phyloP scores from a whole-genome alignment of 805 yeast genomes.

The Schwanniomyces vanrijiae region DNA sequence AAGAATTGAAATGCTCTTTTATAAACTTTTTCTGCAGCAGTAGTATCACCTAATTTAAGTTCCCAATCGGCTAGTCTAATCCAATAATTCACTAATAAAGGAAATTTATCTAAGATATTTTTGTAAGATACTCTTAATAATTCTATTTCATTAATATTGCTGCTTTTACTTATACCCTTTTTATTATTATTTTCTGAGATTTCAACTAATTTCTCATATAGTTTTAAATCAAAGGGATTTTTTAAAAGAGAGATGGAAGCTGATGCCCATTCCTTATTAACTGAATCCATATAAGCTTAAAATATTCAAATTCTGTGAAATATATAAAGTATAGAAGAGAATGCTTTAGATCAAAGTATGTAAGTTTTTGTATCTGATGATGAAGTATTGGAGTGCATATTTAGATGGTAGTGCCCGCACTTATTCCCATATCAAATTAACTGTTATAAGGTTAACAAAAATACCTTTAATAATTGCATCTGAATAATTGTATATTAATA shows the following conservation, averaged over 20 bases:
- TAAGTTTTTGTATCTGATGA: too few species aligned
- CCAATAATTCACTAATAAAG: conserved; percentile 57
- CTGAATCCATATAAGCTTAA: not conserved
- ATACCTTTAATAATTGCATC: too few species aligned
- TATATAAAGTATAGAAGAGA: too few species aligned
- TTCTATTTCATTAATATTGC: conserved; percentile 26
- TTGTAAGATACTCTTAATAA: conserved; percentile 40
- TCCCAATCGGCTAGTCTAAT: conserved; percentile 51
- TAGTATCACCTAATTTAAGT: conserved; percentile 44
- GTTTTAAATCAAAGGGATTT: conserved; percentile 33
- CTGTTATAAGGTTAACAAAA: too few species aligned
- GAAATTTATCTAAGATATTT: conserved; percentile 46
- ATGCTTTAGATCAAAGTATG: too few species aligned
- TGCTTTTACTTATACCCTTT: conserved; percentile 33
- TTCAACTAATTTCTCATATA: conserved; percentile 39
- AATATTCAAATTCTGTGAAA: too few species aligned
- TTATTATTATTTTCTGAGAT: conserved; percentile 27
- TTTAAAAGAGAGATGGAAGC: conserved; percentile 29
- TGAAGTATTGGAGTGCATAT: too few species aligned
- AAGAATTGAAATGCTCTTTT: conserved; percentile 36
- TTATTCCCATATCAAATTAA: too few species aligned
- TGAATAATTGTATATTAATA: too few species aligned
- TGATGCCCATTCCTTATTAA: conserved; percentile 25
- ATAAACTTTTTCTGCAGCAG: conserved; percentile 35
- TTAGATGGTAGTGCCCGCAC: too few species aligned